phyloP scores from a whole-genome alignment of 108 stramenopile genomes.

The Pseudonitzschia pungens region DNA sequence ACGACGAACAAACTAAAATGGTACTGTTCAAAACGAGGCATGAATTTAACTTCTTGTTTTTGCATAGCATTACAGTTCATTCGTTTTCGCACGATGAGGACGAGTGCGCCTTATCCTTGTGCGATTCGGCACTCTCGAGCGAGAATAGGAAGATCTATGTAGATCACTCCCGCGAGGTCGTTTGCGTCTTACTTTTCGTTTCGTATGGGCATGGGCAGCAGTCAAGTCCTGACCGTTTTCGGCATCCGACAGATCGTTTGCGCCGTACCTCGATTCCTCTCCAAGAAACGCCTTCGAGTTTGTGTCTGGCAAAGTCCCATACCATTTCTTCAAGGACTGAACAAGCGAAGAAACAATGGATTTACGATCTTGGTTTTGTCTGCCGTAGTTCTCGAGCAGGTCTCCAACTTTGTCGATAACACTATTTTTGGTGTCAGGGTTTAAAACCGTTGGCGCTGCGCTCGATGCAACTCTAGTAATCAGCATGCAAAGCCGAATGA shows the following conservation, averaged over 20 bases:
- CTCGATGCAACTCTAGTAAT: constrained; percentile 12
- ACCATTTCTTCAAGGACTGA: constrained; percentile 6
- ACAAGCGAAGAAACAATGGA: neutral
- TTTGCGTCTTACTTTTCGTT: neutral
- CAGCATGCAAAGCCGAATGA: neutral
- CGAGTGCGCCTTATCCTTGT: neutral
- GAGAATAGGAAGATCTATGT: neutral
- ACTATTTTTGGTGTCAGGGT: neutral
- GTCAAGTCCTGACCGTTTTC: neutral
- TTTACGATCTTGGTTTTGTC: neutral
- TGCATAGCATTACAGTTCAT: neutral
- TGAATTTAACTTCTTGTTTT: too few species aligned
- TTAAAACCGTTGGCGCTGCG: neutral
- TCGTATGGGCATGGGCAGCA: neutral
- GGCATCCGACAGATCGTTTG: neutral
- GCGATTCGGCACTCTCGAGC: neutral
- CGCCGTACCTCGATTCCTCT: neutral
- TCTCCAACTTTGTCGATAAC: neutral
- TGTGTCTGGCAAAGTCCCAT: neutral
- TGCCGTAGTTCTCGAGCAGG: neutral
- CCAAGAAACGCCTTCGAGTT: neutral
- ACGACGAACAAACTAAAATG: too few species aligned
- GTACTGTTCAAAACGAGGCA: too few species aligned
- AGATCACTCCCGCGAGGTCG: neutral
- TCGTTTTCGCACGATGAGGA: neutral